Evolutionary conservation across 2,329 filamentous ascomycete genomes (phyloP).

Genomic region (Exophiala sp.): DNA sequence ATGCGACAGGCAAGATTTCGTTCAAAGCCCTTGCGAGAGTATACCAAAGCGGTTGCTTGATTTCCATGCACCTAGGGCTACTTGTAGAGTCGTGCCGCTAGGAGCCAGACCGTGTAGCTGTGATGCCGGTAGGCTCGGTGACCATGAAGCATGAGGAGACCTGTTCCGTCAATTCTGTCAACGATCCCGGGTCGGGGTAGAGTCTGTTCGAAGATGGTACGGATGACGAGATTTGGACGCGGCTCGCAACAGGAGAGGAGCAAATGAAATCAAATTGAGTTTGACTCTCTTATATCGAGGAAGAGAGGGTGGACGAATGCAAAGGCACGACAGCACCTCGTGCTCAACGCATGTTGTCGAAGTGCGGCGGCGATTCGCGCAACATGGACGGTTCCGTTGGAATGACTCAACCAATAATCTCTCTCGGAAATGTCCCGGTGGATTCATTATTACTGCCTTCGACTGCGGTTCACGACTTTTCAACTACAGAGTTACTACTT

Average conservation of each 20-base stretch:
- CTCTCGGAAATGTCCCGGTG: neutral
- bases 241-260: no score
- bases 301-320: neutral
- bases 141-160: no score
- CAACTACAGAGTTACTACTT: no score
- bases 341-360: neutral
- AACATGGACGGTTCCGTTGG: no score
- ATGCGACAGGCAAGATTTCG: slow-evolving; percentile 9
- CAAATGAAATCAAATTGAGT: no score
- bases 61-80: no score
- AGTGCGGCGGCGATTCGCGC: neutral
- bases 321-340: neutral
- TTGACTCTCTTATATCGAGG: neutral
- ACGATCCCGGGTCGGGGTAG: no score
- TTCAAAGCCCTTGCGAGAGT: neutral
- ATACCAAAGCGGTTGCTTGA: no score
- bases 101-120: neutral
- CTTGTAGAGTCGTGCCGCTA: neutral
- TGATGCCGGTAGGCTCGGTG: neutral
- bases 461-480: neutral
- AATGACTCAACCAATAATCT: neutral
- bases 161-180: no score
- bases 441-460: no score
- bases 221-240: no score
- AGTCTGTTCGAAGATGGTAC: no score